A percentile compares a stretch with the other conserved stretches of the same genome.
Evolutionary conservation across 2,329 filamentous ascomycete genomes (phyloP).

Genomic region (Beauveria medogensis): DNA sequence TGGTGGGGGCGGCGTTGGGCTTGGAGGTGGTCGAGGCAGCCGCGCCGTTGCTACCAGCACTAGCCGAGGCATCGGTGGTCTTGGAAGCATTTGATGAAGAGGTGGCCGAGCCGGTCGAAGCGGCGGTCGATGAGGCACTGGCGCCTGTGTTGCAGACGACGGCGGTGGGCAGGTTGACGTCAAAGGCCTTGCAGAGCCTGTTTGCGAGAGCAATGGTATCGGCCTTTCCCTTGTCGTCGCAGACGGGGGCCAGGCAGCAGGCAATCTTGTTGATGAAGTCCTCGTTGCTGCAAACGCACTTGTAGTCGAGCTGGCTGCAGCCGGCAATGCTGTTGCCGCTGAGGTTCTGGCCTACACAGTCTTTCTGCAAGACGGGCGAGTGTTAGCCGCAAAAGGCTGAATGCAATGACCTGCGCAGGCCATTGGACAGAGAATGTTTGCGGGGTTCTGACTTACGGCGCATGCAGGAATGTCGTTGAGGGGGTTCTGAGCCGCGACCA

Average conservation of each 20-base stretch:
- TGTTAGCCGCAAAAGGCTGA: background rate
- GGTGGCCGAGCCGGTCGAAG: background rate
- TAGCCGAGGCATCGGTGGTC: background rate
- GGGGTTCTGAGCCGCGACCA: conserved; percentile 25
- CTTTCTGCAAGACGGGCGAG: conserved; percentile 5
- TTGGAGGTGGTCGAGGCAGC: background rate
- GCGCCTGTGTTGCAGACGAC: conserved; percentile 26
- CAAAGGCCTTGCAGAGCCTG: conserved; percentile 29
- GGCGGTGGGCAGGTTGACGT: conserved; percentile 27
- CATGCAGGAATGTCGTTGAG: conserved; percentile 26
- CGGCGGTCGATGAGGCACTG: background rate
- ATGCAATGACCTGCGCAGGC: background rate
- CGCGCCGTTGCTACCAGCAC: background rate
- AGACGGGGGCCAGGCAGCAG: conserved; percentile 32
- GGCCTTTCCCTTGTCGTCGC: conserved; percentile 24
- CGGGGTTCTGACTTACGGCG: conserved; percentile 26
- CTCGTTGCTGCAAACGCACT: conserved; percentile 34
- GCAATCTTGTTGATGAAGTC: conserved; percentile 32
- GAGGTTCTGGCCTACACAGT: conserved; percentile 27
- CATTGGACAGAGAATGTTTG: background rate
- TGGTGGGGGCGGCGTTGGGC: conserved; percentile 2
- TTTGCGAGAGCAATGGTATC: conserved; percentile 29
- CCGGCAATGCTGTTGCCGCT: conserved; percentile 27
- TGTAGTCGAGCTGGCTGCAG: conserved; percentile 30
- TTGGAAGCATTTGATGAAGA: background rate